Conservation (phyloP, 148 eudicot species). For the Rhododendron vialii region DNA sequence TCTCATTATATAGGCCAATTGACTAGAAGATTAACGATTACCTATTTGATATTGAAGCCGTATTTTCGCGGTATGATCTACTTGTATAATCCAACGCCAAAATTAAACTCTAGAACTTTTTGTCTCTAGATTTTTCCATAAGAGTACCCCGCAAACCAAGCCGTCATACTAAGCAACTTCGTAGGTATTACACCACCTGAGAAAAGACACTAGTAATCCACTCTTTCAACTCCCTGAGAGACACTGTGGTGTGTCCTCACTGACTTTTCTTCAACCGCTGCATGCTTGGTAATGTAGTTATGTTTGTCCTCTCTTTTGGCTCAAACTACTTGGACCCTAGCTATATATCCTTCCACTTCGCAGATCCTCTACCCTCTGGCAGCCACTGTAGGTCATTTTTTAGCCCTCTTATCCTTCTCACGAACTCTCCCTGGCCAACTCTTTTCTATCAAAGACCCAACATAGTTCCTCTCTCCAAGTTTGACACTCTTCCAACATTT, state of each 20-base stretch:
- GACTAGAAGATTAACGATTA: neutral
- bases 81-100: neutral
- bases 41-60: neutral
- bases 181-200: neutral
- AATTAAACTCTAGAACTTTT: neutral
- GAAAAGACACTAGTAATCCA: neutral
- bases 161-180: neutral
- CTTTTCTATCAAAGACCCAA: neutral
- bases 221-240: neutral
- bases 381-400: neutral
- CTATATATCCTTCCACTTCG: neutral
- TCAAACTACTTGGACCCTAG: neutral
- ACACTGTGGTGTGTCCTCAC: neutral
- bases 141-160: neutral
- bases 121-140: neutral
- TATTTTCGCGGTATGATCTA: neutral
- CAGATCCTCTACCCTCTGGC: neutral
- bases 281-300: neutral
- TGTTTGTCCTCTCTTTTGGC: neutral
- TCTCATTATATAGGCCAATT: neutral
- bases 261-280: neutral
- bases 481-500: neutral
- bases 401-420: neutral
- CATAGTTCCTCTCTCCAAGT: neutral
- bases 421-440: neutral